These are phyloP conservation scores for Pythium vanterpoolii DNA, from an alignment of 352 stramenopile genomes.

Conservation along the genomic window DNA sequence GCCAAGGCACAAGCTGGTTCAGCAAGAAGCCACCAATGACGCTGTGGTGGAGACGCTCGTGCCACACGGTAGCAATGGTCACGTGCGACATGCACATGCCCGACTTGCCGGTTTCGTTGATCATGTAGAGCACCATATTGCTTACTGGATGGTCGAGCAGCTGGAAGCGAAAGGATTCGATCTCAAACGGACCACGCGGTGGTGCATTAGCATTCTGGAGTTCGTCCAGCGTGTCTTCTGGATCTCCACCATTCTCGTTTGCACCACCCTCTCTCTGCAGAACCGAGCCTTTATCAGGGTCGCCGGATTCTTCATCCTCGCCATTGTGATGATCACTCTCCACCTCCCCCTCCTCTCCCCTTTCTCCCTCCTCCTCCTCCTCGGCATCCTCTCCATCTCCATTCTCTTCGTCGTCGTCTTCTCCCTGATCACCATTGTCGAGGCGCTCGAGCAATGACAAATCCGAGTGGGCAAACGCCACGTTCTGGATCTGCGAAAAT, in stretches of 20 bases:
- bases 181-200: constrained; percentile 8
- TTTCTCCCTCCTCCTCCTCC: not conserved
- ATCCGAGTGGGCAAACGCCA: constrained; percentile 11
- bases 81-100: constrained; percentile 14
- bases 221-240: not conserved
- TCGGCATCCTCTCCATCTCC: not conserved
- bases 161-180: constrained; percentile 13
- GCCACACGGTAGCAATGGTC: constrained; percentile 1
- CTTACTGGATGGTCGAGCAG: constrained; percentile 6
- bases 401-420: not conserved
- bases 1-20: constrained; percentile 19
- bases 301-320: not conserved
- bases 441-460: constrained; percentile 3
- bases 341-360: not conserved
- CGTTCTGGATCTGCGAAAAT: constrained; percentile 16
- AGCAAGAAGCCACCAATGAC: constrained; percentile 17
- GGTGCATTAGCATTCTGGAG: constrained; percentile 2
- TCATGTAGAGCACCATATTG: constrained; percentile 15
- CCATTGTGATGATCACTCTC: not conserved
- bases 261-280: not conserved
- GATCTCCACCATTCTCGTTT: not conserved
- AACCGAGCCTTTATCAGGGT: not conserved
- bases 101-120: constrained; percentile 16
- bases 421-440: not conserved
- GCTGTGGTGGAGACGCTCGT: constrained; percentile 17